A percentile compares a stretch with the other conserved stretches of the same genome.
Evolutionary conservation across 345 rosid genomes (phyloP).

Genomic region (Carallia pectinifolia): DNA sequence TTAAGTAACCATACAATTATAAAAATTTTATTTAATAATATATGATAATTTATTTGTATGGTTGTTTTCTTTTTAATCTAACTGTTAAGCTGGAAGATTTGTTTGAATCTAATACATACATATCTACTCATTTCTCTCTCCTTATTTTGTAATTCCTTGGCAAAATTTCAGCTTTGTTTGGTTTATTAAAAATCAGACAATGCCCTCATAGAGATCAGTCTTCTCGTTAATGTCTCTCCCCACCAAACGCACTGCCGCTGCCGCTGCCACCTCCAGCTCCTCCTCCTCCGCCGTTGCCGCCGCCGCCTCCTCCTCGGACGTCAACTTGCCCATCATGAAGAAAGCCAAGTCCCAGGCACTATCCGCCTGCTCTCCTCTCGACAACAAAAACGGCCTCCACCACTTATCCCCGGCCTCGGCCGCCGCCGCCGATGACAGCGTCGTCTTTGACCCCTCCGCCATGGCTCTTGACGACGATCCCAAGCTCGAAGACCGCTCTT

Average conservation of each 20-base stretch:
- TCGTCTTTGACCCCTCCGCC: constrained; percentile 52
- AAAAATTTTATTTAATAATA: too few relatives aligned
- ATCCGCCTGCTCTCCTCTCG: constrained; percentile 45
- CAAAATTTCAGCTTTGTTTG: neutral
- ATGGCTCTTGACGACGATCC: constrained; percentile 58
- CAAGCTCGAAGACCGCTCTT: constrained; percentile 40
- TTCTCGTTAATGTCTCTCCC: constrained; percentile 75
- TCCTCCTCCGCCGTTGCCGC: constrained; percentile 26
- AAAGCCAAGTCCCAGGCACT: constrained; percentile 68
- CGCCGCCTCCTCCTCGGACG: constrained; percentile 14
- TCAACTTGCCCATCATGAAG: constrained; percentile 48
- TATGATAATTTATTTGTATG: too few relatives aligned
- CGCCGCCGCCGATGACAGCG: constrained; percentile 32
- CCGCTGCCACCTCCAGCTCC: constrained; percentile 24
- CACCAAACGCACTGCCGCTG: constrained; percentile 64
- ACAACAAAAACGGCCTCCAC: constrained; percentile 57
- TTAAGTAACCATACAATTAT: too few relatives aligned
- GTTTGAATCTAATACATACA: too few relatives aligned
- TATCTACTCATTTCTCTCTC: too few relatives aligned
- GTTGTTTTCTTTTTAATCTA: too few relatives aligned
- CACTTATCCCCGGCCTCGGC: constrained; percentile 12
- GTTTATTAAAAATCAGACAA: constrained; percentile 5
- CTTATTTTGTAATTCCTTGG: neutral
- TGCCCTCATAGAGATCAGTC: constrained; percentile 33
- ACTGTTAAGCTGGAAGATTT: too few relatives aligned